Base-by-base conservation (phyloP, 345 rosid genomes). In the Citrus cavaleriei region DNA sequence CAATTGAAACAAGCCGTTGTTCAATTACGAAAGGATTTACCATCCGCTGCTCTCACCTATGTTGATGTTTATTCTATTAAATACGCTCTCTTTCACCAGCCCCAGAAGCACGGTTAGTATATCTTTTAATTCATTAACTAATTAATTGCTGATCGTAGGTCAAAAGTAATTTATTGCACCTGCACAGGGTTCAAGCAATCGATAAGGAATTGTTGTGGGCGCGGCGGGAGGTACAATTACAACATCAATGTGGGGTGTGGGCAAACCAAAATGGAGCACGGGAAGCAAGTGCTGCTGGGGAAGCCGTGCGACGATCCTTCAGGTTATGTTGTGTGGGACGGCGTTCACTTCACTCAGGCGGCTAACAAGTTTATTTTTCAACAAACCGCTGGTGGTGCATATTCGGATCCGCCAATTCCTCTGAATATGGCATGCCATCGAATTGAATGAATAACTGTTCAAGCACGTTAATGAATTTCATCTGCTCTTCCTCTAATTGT, bases 141-240 rank as follows among this genome's bases (percentile, higher is more conserved):
- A 46, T 46, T 46, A 46, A 13, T 13, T 46, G 51, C 51, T 12
- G 18, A 46, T 46, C 51, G 14, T 46, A 46, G 4, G 14, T 46
- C 51, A 3, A 46, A 46, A 12, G 1, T 46, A 46, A 46, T 42
- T 14, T 42, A 3, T 12, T 46, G 51, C 18, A 12, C 51, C 51
- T 46, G 16, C 51, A 3, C 51, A 90, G 96, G 98, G n/a, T 92
- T 95, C 80, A 82, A 61, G 18, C 81, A 91, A 42, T 85, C 95
- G 12, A 51, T 92, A 59, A 87, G 86, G 27, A 83, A 91, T 7
- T 93, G 98, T 58, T 95, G 98, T 60, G 95, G 98, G 0, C 91
- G 88, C 73, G 98, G 98, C 21, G 98, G 98, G 25, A 91, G 85
- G 83, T 90, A 90, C 58, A 93, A 93, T 63, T 93, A 84, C 82